Evolutionary conservation across 306 rosid genomes (phyloP), one percentile per base, ranked within the genome.

Genomic region (Malus orientalis): DNA sequence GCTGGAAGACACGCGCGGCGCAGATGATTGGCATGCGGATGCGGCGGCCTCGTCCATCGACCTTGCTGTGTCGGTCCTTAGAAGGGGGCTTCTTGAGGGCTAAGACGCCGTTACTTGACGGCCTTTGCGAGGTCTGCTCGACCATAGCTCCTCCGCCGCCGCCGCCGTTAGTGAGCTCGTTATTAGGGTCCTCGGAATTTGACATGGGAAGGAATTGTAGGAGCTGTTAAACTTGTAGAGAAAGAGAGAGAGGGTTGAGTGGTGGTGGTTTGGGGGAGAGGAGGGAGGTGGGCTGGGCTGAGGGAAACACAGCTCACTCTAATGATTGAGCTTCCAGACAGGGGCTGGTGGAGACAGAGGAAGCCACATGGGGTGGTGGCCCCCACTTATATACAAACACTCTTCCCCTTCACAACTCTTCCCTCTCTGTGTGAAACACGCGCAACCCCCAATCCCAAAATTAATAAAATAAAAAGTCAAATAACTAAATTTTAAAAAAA

Each of bases 321-420:
- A 92, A 96, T 92, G 80, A 96, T 96, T 89, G 97, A 92, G 98
- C 84, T 45, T 59, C 78, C 70, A 74, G 92, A 96, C 96, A 92
- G 93, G 86, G 90, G 96, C 92, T 90, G 98, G 97, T 95, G 98
- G 97, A 91, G 97, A 96, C 96, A 92, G 97, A 88, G 80, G 81
- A 86, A 84, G 84, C 90, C 99, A 96, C 99, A 96, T 96, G 99
- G 67, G 98, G 93, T 74, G 81, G 86, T 89, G 93, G 97, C 86
- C 54, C 77, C 96, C 89, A 76, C 42, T 40, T 4, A 5, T 8
- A 18, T 19, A 5, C 6, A 20, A 59, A 60, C 69, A 70, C 20
- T 59, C 36, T 67, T 80, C 71, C 80, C 59, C 83, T 38, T 27
- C 87, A 80, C 81, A 87, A 91, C 85, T 84, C 85, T 70, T 32